Evolutionary conservation across 208 protist species (phyloP).

Genomic region (Leishmania tarentolae): DNA sequence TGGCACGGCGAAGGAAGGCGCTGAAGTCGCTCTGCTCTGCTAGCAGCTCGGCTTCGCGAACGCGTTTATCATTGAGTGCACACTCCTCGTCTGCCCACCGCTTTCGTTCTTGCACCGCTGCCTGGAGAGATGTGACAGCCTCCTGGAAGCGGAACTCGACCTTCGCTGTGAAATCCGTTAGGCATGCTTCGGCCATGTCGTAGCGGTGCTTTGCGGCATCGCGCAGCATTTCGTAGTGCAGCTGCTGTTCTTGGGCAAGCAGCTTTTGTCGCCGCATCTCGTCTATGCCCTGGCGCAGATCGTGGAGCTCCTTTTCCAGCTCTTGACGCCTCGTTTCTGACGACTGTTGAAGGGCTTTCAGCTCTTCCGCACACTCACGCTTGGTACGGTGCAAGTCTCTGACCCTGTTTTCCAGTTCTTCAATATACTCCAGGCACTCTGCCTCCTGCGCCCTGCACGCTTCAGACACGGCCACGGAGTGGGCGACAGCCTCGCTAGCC

Average conservation of each 20-base stretch:
- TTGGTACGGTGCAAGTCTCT: constrained; percentile 3
- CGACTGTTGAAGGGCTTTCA: constrained; percentile 3
- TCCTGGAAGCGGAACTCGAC: constrained; percentile 18
- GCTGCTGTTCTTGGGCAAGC: neutral
- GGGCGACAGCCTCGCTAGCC: constrained; percentile 13
- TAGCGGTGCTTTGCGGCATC: neutral
- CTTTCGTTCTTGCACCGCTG: constrained; percentile 19
- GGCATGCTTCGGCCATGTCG: constrained; percentile 1
- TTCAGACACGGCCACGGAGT: constrained; percentile 1
- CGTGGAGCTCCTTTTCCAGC: constrained; percentile 12
- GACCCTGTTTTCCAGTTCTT: constrained; percentile 4
- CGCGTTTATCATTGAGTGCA: constrained; percentile 8
- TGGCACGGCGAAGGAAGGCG: neutral
- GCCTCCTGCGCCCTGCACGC: constrained; percentile 9
- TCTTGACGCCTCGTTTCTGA: neutral
- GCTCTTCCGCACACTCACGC: neutral
- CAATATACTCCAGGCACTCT: constrained; percentile 9
- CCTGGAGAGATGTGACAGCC: constrained; percentile 11
- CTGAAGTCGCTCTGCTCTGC: constrained; percentile 17
- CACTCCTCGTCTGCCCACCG: constrained; percentile 25
- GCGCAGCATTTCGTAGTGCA: neutral
- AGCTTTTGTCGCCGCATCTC: neutral
- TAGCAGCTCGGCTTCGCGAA: neutral
- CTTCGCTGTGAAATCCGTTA: neutral
- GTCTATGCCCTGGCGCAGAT: neutral